These are phyloP conservation scores for Tylopilus sp. DNA, from an alignment of 1,284 basidiomycete genomes.

Conservation along the genomic window DNA sequence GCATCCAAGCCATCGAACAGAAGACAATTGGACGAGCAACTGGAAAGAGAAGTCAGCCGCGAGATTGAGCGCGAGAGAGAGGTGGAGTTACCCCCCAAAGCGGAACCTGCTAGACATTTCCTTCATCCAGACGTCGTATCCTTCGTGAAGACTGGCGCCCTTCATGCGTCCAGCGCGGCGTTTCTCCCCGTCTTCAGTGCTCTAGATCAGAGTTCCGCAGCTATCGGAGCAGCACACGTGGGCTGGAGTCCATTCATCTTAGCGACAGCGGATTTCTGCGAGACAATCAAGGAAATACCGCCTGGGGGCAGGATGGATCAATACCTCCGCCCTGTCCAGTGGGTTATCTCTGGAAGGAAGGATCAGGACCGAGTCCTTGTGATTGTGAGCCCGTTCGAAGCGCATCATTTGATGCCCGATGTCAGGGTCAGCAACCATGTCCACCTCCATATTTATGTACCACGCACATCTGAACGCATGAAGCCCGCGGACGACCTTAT, in stretches of 20 bases:
- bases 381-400: slow-evolving; percentile 55
- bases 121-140: slow-evolving; percentile 25
- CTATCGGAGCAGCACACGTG: neutral
- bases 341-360: slow-evolving; percentile 47
- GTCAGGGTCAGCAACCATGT: slow-evolving; percentile 46
- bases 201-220: slow-evolving; percentile 11
- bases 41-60: slow-evolving; percentile 55
- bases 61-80: slow-evolving; percentile 51
- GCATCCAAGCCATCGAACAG: slow-evolving; percentile 15
- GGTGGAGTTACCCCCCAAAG: neutral
- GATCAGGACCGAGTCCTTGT: slow-evolving; percentile 34
- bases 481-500: slow-evolving; percentile 38
- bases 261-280: slow-evolving; percentile 38
- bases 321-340: slow-evolving; percentile 52
- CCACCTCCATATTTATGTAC: slow-evolving; percentile 52
- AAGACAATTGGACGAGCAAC: slow-evolving; percentile 51
- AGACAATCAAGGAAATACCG: slow-evolving; percentile 2
- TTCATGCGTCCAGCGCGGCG: neutral
- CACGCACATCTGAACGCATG: slow-evolving; percentile 47
- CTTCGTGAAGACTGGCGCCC: neutral
- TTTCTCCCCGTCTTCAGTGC: slow-evolving; percentile 18
- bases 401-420: slow-evolving; percentile 48
- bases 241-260: slow-evolving; percentile 26
- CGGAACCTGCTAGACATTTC: neutral
- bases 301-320: slow-evolving; percentile 24